A percentile compares a stretch with the other conserved stretches of the same genome.
phyloP scores from a whole-genome alignment of 352 stramenopile species.

The Pythium angustatum region DNA sequence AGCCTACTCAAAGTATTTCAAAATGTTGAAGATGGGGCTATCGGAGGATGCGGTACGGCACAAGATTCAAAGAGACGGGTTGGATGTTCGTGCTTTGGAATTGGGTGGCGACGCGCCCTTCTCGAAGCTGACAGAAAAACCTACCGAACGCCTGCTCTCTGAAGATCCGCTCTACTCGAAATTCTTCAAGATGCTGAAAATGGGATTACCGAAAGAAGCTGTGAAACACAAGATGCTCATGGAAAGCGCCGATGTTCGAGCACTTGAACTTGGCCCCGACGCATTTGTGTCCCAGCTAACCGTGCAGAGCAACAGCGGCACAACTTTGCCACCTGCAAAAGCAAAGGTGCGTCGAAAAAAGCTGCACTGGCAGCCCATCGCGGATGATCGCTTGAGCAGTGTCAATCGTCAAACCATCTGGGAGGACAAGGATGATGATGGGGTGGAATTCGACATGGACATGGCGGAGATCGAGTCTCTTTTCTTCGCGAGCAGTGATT shows the following conservation, averaged over 20 bases:
- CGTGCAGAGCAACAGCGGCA: not conserved
- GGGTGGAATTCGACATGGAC: conserved; percentile 77
- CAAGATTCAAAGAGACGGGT: conserved; percentile 73
- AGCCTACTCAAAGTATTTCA: conserved; percentile 90
- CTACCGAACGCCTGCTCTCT: conserved; percentile 39
- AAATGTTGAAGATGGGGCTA: conserved; percentile 92
- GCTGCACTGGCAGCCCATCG: conserved; percentile 88
- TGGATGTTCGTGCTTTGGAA: conserved; percentile 39
- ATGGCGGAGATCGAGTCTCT: conserved; percentile 87
- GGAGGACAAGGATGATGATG: conserved; percentile 77
- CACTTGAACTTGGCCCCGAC: conserved; percentile 69
- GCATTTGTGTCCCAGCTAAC: conserved; percentile 47
- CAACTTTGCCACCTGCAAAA: not conserved
- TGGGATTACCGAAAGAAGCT: conserved; percentile 84
- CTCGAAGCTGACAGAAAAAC: conserved; percentile 31
- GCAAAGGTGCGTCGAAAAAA: conserved; percentile 76
- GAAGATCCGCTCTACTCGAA: conserved; percentile 73
- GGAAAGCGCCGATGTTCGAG: conserved; percentile 47
- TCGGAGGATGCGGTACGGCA: conserved; percentile 80
- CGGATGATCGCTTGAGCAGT: conserved; percentile 76
- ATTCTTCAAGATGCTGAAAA: conserved; percentile 95
- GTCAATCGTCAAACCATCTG: conserved; percentile 77
- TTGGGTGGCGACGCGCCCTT: conserved; percentile 39
- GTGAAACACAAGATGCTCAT: conserved; percentile 83
- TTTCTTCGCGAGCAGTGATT: conserved; percentile 76